These are phyloP conservation scores for Pterocarpus macrocarpus DNA, from an alignment of 306 rosid genomes.

Conservation along the genomic window DNA sequence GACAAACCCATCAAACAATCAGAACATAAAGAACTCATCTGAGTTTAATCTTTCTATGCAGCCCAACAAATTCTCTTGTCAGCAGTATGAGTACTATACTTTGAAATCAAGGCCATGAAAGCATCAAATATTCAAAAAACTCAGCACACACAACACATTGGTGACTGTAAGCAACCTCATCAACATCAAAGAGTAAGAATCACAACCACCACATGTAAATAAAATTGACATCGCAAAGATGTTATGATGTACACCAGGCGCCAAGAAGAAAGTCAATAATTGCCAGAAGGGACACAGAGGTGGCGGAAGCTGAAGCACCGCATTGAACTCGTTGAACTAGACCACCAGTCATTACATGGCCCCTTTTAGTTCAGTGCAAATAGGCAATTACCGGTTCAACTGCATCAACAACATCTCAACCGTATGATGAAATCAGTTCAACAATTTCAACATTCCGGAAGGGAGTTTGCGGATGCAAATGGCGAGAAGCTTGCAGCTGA, in stretches of 20 bases:
- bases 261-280: slow-evolving; percentile 41
- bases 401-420: slow-evolving; percentile 30
- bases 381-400: slow-evolving; percentile 40
- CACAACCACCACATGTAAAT: slow-evolving; percentile 49
- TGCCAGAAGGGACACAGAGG: slow-evolving; percentile 27
- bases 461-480: slow-evolving; percentile 82
- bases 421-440: slow-evolving; percentile 8
- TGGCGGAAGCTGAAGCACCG: background rate
- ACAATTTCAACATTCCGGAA: slow-evolving; percentile 75
- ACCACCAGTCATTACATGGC: background rate
- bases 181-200: slow-evolving; percentile 46
- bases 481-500: slow-evolving; percentile 98
- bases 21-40: slow-evolving; percentile 32
- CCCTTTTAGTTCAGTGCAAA: slow-evolving; percentile 28
- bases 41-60: slow-evolving; percentile 46
- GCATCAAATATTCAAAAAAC: slow-evolving; percentile 42
- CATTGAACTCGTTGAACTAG: slow-evolving; percentile 34
- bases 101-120: slow-evolving; percentile 44
- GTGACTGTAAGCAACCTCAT: slow-evolving; percentile 41
- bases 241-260: slow-evolving; percentile 56
- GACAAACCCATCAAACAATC: no score
- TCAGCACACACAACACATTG: slow-evolving; percentile 47
- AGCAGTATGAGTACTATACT: slow-evolving; percentile 51
- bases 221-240: slow-evolving; percentile 48
- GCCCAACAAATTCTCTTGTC: slow-evolving; percentile 52